These are phyloP conservation scores for Clonostachys solani DNA, from an alignment of 2,329 filamentous ascomycete genomes.

Conservation along the genomic window DNA sequence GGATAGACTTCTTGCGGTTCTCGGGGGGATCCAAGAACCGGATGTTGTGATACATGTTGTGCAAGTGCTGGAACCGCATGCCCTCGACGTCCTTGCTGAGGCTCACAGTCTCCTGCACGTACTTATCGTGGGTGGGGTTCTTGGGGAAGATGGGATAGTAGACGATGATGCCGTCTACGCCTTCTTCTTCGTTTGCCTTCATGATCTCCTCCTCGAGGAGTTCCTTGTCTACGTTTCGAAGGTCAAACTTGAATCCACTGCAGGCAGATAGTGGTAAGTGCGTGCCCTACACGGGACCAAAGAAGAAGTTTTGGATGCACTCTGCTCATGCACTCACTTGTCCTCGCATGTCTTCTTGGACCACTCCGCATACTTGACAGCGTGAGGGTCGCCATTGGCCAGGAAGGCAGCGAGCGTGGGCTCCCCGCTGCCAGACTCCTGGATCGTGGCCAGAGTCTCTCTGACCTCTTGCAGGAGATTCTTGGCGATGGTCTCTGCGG, in stretches of 20 bases:
- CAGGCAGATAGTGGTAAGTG: background rate
- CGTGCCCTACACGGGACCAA: background rate
- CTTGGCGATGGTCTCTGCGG: slow-evolving; percentile 84
- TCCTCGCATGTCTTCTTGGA: slow-evolving; percentile 94
- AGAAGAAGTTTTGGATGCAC: slow-evolving; percentile 8
- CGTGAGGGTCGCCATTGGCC: slow-evolving; percentile 86
- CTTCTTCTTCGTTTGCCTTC: slow-evolving; percentile 72
- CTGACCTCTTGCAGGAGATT: slow-evolving; percentile 73
- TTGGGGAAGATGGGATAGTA: slow-evolving; percentile 93
- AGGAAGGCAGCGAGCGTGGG: slow-evolving; percentile 88
- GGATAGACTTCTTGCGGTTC: slow-evolving; percentile 80
- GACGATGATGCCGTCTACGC: slow-evolving; percentile 87
- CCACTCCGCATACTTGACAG: slow-evolving; percentile 93
- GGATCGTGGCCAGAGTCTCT: slow-evolving; percentile 67
- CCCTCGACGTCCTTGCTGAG: slow-evolving; percentile 94
- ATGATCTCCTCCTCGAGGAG: slow-evolving; percentile 85
- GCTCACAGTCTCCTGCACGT: slow-evolving; percentile 91
- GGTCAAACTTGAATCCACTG: slow-evolving; percentile 88
- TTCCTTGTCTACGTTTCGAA: slow-evolving; percentile 81
- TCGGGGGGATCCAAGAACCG: slow-evolving; percentile 81
- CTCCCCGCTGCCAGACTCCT: slow-evolving; percentile 46
- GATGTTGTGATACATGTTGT: slow-evolving; percentile 99
- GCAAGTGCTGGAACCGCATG: slow-evolving; percentile 87
- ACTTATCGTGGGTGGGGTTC: slow-evolving; percentile 83
- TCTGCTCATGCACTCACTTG: slow-evolving; percentile 62